These are phyloP conservation scores for Suillus ampliporus DNA, from an alignment of 768 basidiomycete genomes.

Conservation along the genomic window DNA sequence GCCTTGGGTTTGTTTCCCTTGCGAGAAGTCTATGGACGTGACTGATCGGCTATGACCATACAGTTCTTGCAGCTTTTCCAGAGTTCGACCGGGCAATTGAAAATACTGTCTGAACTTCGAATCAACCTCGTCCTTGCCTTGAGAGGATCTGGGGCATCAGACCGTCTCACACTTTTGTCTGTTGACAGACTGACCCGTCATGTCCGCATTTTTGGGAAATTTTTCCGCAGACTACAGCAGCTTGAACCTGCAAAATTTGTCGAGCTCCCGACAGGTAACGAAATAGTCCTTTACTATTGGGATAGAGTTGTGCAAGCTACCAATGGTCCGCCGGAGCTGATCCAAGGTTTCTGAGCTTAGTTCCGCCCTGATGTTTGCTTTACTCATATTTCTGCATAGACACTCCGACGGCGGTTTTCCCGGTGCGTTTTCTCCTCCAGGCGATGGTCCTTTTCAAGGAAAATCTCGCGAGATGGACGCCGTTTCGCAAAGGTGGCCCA, in stretches of 20 bases:
- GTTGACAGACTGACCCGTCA: constrained; percentile 70
- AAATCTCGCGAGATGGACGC: constrained; percentile 78
- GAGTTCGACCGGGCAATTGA: constrained; percentile 60
- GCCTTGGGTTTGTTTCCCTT: constrained; percentile 54
- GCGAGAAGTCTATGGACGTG: background rate
- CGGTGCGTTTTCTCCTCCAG: constrained; percentile 82
- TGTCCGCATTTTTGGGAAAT: constrained; percentile 75
- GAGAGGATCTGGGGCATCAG: constrained; percentile 37
- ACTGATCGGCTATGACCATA: constrained; percentile 7
- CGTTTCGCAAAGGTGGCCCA: constrained; percentile 62
- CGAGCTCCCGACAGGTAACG: constrained; percentile 62
- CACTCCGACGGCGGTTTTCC: constrained; percentile 65
- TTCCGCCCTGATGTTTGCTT: background rate
- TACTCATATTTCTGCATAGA: constrained; percentile 46
- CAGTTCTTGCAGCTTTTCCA: constrained; percentile 70
- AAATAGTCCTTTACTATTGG: constrained; percentile 83
- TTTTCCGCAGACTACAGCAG: constrained; percentile 78
- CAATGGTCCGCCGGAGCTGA: constrained; percentile 51
- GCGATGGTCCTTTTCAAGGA: constrained; percentile 89
- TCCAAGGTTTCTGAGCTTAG: constrained; percentile 54
- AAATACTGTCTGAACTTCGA: constrained; percentile 61
- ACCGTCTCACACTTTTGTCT: constrained; percentile 48
- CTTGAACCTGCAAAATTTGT: constrained; percentile 64
- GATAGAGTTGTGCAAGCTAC: constrained; percentile 77
- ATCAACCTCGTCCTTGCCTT: constrained; percentile 55